A percentile compares a stretch with the other conserved stretches of the same genome.
phyloP scores from a whole-genome alignment of 2,329 filamentous ascomycete genomes.

The Balansia obtecta region DNA sequence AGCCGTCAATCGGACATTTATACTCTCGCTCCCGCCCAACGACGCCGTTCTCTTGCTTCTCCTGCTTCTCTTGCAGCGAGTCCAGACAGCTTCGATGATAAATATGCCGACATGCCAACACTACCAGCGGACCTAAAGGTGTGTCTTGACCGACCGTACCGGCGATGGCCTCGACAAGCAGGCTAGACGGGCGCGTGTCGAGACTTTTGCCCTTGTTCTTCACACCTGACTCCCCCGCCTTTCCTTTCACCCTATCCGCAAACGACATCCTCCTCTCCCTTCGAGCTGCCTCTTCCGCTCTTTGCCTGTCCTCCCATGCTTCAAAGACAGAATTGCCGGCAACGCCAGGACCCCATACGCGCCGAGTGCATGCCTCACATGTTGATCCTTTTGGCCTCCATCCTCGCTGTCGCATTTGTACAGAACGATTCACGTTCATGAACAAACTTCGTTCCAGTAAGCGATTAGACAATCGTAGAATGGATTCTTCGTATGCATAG shows the following conservation, averaged over 20 bases:
- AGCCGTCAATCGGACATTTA: conserved; percentile 46
- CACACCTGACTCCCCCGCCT: conserved; percentile 17
- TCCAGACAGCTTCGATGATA: conserved; percentile 61
- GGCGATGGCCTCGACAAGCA: conserved; percentile 21
- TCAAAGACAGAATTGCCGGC: conserved; percentile 61
- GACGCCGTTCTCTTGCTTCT: conserved; percentile 35
- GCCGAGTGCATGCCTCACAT: conserved; percentile 72
- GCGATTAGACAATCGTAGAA: conserved; percentile 72
- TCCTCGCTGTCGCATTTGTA: conserved; percentile 64
- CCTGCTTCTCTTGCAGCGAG: conserved; percentile 43
- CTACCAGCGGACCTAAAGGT: conserved; percentile 50
- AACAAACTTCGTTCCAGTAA: conserved; percentile 86
- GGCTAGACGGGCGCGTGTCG: conserved; percentile 28
- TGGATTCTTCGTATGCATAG: conserved; percentile 88
- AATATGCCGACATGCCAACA: conserved; percentile 58
- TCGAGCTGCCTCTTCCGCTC: conserved; percentile 32
- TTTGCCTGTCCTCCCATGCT: conserved; percentile 60
- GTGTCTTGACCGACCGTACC: conserved; percentile 24
- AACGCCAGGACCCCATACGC: conserved; percentile 82
- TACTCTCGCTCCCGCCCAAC: conserved; percentile 37
- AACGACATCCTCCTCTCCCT: conserved; percentile 27
- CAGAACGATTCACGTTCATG: conserved; percentile 63
- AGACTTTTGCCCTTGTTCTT: conserved; percentile 33
- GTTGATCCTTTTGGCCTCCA: conserved; percentile 81
- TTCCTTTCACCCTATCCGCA: conserved; percentile 26